Percentiles rank a stretch among this genome's conserved stretches.
Conservation (phyloP, 108 stramenopile genomes). For the Chaetoceros muelleri region DNA sequence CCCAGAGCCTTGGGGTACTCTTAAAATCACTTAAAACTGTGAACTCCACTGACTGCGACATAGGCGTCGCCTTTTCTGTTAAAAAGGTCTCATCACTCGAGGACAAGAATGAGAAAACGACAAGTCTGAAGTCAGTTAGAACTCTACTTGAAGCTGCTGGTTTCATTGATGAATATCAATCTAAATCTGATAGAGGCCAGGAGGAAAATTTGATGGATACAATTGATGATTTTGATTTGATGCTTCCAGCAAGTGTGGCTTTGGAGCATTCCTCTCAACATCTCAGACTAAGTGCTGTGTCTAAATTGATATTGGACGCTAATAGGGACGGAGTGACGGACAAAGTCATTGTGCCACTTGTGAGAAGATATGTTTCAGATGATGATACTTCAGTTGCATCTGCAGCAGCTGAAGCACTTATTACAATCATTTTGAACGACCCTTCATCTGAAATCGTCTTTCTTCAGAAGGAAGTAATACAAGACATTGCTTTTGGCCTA, state of each 20-base stretch:
- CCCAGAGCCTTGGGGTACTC: neutral
- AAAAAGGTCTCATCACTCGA: neutral
- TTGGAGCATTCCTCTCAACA: slow-evolving; percentile 54
- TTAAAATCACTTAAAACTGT: neutral
- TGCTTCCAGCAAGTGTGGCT: slow-evolving; percentile 58
- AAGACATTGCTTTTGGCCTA: slow-evolving; percentile 3
- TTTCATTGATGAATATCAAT: neutral
- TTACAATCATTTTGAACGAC: neutral
- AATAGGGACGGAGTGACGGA: slow-evolving; percentile 6
- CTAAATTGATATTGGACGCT: slow-evolving; percentile 21
- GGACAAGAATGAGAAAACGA: neutral
- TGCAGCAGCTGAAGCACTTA: slow-evolving; percentile 12
- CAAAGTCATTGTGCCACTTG: slow-evolving; percentile 7
- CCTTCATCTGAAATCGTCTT: slow-evolving; percentile 6
- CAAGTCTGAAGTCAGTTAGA: neutral
- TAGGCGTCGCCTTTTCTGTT: slow-evolving; percentile 1
- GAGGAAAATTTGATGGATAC: slow-evolving; percentile 6
- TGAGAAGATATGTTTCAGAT: slow-evolving; percentile 11
- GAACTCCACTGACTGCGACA: neutral
- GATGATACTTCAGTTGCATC: slow-evolving; percentile 3
- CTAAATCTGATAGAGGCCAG: neutral
- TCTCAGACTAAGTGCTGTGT: slow-evolving; percentile 49
- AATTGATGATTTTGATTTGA: slow-evolving; percentile 4
- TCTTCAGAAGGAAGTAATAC: slow-evolving; percentile 3
- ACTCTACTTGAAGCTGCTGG: neutral